Base-by-base conservation (phyloP, 192 early-diverging fungal genomes). In the Coemansia aciculifera region DNA sequence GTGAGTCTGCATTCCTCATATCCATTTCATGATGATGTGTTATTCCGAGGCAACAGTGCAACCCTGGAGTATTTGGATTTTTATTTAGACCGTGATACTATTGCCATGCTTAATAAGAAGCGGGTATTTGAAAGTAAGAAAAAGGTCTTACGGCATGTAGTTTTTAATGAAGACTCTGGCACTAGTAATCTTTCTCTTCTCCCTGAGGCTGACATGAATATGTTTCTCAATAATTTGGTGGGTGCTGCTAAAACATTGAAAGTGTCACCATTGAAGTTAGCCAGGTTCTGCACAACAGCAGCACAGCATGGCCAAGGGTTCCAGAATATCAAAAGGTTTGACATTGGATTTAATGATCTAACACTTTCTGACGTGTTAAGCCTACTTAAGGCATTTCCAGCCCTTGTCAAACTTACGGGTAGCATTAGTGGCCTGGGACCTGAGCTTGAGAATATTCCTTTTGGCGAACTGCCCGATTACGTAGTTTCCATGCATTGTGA, bases 11-110 rank as follows among this genome's bases (percentile, higher is more conserved):
- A 32, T 32, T 2, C 13, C 1, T 12, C 15, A 34, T 64, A 64
- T 15, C 62, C 62, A 44, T 48, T 64, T 15, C 24, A 42, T 8
- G 15, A 64, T 34, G 44, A 64, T 46, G 31, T 48, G 10, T 23
- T 64, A 24, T 64, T 64, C 13, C 62, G 62, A 23, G 62, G 62
- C 1, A 64, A 64, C 5, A 3, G 23, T 15, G 36, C 21, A 5
- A 57, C 64, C 3, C 24, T 66, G 23, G 64, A 66, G 34, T 56
- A 42, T 37, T 11, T 66, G 34, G 8, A 37, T 1, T 15, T 59
- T 3, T 2, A 2, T 5, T 2, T 59, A 4, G 57, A 59, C 5
- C 2, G 19, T 5, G n/a, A 21, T 9, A 13, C n/a, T 21, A 11
- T 37, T 0, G 1, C 1, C 21, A 59, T 38, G 17, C 34, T 36